Base-by-base conservation (phyloP, 768 basidiomycete species). In the Hericium coralloides region DNA sequence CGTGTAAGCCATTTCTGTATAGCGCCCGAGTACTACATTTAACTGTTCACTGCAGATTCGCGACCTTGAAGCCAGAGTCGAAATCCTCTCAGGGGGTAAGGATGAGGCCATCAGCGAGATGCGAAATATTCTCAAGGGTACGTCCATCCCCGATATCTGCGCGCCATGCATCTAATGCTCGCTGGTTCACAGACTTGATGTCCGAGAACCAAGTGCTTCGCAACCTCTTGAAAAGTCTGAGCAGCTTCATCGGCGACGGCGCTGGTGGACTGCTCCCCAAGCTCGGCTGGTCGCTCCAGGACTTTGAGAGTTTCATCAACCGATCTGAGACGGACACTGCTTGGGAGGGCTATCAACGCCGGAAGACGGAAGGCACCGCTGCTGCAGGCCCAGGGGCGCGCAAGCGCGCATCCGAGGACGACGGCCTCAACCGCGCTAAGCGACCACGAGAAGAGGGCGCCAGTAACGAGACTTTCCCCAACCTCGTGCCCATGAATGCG, bases 31-130 rank as follows among this genome's bases (percentile, higher is more conserved):
- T 37, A 17, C 31, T 39, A 22, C 52, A 38, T 53, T 17, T n/a
- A 10, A 15, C 10, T 10, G 18, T 36, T 20, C 7, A 55, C 49
- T 26, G 41, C 51, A 97, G 91, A 94, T 97, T 70, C 89, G 93
- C 20, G 94, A 97, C 72, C 82, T 97, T 38, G 94, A 97, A 73
- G 93, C 93, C 18, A 83, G 90, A 48, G 92, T 97, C n/a, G 93
- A 95, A 71, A 85, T 97, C 8, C 79, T 97, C 17, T 95, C 93
- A 5, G 92, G 91, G 18, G 90, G 89, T 43, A 86, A 92, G 65
- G 94, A 94, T 76, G 91, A 95, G 70, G 85, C 91, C 6, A 74
- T 92, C 55, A 82, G 80, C 26, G 88, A 94, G 69, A 80, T 94
- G 79, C 78, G 87, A 58, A 85, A 87, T 61, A 85, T 95, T 51